A percentile compares a stretch with the other conserved stretches of the same genome.
Conservation (phyloP, 352 stramenopile genomes). For the Pythium rhizo-oryzae region DNA sequence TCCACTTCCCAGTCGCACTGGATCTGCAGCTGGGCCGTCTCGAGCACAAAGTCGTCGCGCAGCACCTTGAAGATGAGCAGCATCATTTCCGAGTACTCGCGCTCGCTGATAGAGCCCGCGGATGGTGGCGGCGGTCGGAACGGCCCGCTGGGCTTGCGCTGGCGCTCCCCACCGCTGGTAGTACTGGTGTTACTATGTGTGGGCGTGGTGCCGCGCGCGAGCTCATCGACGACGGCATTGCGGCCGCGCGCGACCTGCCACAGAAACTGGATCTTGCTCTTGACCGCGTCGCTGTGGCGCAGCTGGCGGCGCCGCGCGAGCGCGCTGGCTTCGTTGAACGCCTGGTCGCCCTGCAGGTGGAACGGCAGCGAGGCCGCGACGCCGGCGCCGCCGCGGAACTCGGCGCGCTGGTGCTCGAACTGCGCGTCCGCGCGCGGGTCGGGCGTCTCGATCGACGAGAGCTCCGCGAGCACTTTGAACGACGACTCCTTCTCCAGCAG, state of each 20-base stretch:
- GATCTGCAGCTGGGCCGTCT: conserved; percentile 60
- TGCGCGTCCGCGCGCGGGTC: conserved; percentile 52
- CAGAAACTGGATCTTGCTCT: conserved; percentile 54
- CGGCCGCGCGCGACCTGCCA: conserved; percentile 62
- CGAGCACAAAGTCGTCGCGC: conserved; percentile 67
- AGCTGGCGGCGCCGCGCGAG: conserved; percentile 58
- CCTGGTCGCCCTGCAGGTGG: conserved; percentile 68
- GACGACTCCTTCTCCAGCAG: conserved; percentile 51
- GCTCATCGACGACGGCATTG: conserved; percentile 30
- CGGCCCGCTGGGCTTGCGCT: background rate
- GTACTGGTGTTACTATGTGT: background rate
- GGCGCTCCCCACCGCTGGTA: background rate
- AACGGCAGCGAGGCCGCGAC: conserved; percentile 50
- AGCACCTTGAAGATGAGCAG: conserved; percentile 82
- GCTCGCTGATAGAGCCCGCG: conserved; percentile 45
- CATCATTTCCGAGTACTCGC: conserved; percentile 75
- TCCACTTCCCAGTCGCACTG: conserved; percentile 82
- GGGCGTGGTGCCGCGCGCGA: conserved; percentile 6
- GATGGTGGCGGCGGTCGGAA: background rate
- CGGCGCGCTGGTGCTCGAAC: conserved; percentile 69
- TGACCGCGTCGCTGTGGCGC: conserved; percentile 49
- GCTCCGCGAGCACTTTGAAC: conserved; percentile 74
- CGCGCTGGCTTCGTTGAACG: conserved; percentile 67
- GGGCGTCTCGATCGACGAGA: conserved; percentile 46
- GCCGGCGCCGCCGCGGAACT: conserved; percentile 28